Evolutionary conservation across 177 flowering plant genomes (phyloP).

Genomic region (Tripterygium wilfordii): DNA sequence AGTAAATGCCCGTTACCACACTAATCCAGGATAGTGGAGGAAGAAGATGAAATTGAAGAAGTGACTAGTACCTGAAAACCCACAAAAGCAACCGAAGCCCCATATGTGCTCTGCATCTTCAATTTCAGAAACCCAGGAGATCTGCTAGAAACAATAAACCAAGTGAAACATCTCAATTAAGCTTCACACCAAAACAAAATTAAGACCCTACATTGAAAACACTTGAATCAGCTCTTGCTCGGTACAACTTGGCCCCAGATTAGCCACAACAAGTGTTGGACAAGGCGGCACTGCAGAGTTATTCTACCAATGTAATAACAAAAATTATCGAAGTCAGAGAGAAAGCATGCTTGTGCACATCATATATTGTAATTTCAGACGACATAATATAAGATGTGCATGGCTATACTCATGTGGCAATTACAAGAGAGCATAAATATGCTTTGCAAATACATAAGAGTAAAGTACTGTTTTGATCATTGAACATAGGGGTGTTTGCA

Average conservation of each 20-base stretch:
- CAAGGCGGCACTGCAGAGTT: conserved; percentile 43
- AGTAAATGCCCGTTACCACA: no score
- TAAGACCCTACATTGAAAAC: conserved; percentile 63
- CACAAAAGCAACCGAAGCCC: conserved; percentile 92
- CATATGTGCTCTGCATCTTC: conserved; percentile 85
- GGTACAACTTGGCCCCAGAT: conserved; percentile 67
- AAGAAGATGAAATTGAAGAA: no score
- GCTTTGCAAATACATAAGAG: no score
- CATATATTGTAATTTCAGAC: not conserved
- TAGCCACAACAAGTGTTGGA: conserved; percentile 93
- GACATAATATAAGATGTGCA: no score
- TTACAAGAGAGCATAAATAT: no score
- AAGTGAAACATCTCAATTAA: not conserved
- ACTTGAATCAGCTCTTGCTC: conserved; percentile 78
- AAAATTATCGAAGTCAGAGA: not conserved
- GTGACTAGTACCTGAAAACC: conserved; percentile 84
- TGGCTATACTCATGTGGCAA: no score
- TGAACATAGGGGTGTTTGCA: no score
- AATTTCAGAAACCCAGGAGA: conserved; percentile 79
- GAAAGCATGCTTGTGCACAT: not conserved
- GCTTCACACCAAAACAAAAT: not conserved
- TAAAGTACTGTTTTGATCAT: no score
- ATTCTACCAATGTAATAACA: conserved; percentile 18
- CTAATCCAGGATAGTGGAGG: no score
- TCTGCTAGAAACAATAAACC: conserved; percentile 26